Base-by-base conservation (phyloP, 2,329 filamentous ascomycete species). In the Ophiostoma novo-ulmi region DNA sequence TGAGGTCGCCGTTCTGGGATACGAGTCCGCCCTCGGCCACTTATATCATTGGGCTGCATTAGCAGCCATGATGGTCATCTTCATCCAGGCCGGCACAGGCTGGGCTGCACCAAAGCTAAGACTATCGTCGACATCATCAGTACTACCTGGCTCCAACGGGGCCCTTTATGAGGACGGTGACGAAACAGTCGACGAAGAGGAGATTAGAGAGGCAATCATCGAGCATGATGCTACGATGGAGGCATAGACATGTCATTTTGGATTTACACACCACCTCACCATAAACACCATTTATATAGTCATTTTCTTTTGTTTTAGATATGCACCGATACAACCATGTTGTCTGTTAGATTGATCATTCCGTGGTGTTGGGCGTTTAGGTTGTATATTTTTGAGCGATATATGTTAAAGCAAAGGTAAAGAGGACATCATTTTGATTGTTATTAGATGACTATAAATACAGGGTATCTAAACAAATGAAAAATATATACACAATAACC, bases 61-160 rank as follows among this genome's bases (percentile, higher is more conserved):
- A 2, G 69, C 85, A 64, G 80, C 79, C 2, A 71, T 84, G 3
- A 36, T 82, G 5, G 81, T 86, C 4, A 68, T 85, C 64, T 63
- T 81, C 1, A 70, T 85, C 44, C 85, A 87, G 77, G 82, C 83
- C 1, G 79, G 79, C 8, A 84, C 85, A 10, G 85, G 85, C 2
- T 85, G 84, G 84, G 79, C 77, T n/a, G 80, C 78, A 1, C 81
- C 83, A 0, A 74, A 69, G 11, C 74, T 71, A 7, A 7, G 41
- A 22, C 35, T 70, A 52, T 44, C 31, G 8, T 14, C 10, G 36
- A 20, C 13, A 35, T 63, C 58, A 31, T 31, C 35, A 70, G 31
- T 7, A 1, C 44, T 17, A 66, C 22, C 48, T 20, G 38, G 22
- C 20, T 22, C 75, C 85, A 84, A 80, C 58, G 58, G 58, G 1